Conservation (phyloP, 1,284 basidiomycete genomes). For the Leccinum angustisporum region DNA sequence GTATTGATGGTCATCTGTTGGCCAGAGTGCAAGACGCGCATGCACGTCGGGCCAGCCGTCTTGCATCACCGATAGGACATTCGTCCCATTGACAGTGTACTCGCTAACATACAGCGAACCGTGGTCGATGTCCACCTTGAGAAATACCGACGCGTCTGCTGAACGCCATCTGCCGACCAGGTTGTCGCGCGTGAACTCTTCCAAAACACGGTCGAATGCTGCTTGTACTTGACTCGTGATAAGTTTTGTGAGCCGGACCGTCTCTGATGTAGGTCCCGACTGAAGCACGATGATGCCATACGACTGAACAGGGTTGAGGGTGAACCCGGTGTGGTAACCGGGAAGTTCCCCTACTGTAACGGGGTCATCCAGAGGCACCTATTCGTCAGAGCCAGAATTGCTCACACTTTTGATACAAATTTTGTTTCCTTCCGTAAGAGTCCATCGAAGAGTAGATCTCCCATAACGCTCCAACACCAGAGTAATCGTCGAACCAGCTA, state of each 20-base stretch:
- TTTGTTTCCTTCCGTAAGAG: conserved; percentile 38
- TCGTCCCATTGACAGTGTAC: conserved; percentile 23
- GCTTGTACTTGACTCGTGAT: conserved; percentile 42
- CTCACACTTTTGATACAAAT: conserved; percentile 38
- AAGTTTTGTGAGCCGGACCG: conserved; percentile 38
- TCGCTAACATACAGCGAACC: conserved; percentile 27
- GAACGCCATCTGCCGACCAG: conserved; percentile 25
- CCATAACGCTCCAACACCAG: conserved; percentile 49
- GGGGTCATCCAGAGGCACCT: conserved; percentile 1
- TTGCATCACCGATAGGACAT: conserved; percentile 25
- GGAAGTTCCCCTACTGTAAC: conserved; percentile 43
- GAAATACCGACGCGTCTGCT: conserved; percentile 7
- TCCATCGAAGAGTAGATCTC: conserved; percentile 43
- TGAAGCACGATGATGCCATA: conserved; percentile 49
- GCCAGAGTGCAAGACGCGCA: conserved; percentile 21
- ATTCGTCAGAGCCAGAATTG: neutral
- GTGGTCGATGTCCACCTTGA: conserved; percentile 20
- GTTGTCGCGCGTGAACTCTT: conserved; percentile 16
- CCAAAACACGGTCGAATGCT: conserved; percentile 38
- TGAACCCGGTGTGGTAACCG: conserved; percentile 46
- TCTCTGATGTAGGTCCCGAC: conserved; percentile 41
- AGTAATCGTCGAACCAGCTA: conserved; percentile 41
- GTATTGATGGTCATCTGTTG: conserved; percentile 20
- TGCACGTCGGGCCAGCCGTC: neutral
- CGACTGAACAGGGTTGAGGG: conserved; percentile 44